A percentile compares a stretch with the other conserved stretches of the same genome.
Evolutionary conservation across 2,329 filamentous ascomycete species (phyloP).

Genomic region (Paraconiothyrium brasiliense): DNA sequence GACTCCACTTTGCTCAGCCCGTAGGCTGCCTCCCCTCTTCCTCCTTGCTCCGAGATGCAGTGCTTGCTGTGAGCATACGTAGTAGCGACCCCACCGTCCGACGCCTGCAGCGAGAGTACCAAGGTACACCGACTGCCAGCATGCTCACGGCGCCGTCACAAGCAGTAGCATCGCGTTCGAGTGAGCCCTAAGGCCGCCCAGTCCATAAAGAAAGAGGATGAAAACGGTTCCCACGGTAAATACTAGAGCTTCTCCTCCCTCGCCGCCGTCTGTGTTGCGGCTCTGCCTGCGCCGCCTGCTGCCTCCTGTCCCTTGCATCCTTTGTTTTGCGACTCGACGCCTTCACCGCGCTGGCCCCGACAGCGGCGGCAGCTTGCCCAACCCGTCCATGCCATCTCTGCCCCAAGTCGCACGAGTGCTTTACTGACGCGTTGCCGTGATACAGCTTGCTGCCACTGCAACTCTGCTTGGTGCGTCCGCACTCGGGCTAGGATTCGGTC

Average conservation of each 20-base stretch:
- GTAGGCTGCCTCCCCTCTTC: slow-evolving; percentile 33
- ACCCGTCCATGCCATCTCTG: slow-evolving; percentile 34
- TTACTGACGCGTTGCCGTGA: slow-evolving; percentile 50
- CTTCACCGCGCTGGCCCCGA: slow-evolving; percentile 31
- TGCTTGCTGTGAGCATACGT: slow-evolving; percentile 26
- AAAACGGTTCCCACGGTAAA: slow-evolving; percentile 58
- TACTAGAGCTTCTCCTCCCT: slow-evolving; percentile 30
- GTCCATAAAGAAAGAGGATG: slow-evolving; percentile 53
- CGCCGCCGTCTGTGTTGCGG: not conserved
- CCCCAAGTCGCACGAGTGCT: slow-evolving; percentile 36
- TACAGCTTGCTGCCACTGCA: slow-evolving; percentile 70
- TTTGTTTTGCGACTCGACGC: slow-evolving; percentile 39
- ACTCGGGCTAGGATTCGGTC: slow-evolving; percentile 66
- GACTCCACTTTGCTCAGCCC: slow-evolving; percentile 41
- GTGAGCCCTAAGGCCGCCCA: slow-evolving; percentile 49
- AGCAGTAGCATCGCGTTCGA: slow-evolving; percentile 45
- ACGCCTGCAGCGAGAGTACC: slow-evolving; percentile 18
- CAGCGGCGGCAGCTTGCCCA: slow-evolving; percentile 36
- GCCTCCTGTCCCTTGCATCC: slow-evolving; percentile 19
- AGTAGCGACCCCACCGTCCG: slow-evolving; percentile 35
- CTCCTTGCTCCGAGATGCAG: slow-evolving; percentile 36
- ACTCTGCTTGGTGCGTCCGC: slow-evolving; percentile 68
- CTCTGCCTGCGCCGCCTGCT: not conserved
- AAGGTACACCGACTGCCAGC: slow-evolving; percentile 45
- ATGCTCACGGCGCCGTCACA: slow-evolving; percentile 51